These are phyloP conservation scores for Tolypocladium nubicola DNA, from an alignment of 2,329 filamentous ascomycete genomes.

Conservation along the genomic window DNA sequence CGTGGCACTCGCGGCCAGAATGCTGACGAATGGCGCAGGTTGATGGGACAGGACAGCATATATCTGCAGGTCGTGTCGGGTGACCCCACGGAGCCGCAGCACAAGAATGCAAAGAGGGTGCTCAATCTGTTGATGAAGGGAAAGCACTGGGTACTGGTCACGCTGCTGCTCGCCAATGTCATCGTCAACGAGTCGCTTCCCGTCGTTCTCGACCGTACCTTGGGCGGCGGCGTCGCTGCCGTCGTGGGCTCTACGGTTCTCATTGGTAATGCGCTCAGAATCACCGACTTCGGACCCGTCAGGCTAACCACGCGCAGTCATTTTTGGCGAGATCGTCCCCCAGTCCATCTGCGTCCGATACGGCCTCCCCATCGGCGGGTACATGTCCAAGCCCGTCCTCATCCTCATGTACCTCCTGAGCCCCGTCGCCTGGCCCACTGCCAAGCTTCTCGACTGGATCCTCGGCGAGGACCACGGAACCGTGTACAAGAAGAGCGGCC, in stretches of 20 bases:
- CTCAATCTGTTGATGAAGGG: constrained; percentile 71
- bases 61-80: constrained; percentile 91
- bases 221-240: constrained; percentile 90
- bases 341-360: constrained; percentile 96
- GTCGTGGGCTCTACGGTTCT: constrained; percentile 87
- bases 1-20: background rate
- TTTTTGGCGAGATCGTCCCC: constrained; percentile 93
- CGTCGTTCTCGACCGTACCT: constrained; percentile 85
- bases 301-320: constrained; percentile 48
- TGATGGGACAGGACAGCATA: constrained; percentile 78
- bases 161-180: constrained; percentile 86
- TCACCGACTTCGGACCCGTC: background rate
- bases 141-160: constrained; percentile 98
- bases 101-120: constrained; percentile 74
- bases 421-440: constrained; percentile 86
- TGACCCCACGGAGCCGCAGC: constrained; percentile 76
- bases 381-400: constrained; percentile 82
- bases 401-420: constrained; percentile 85
- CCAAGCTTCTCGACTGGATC: constrained; percentile 87
- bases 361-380: constrained; percentile 87
- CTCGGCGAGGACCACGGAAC: constrained; percentile 93
- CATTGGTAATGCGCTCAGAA: constrained; percentile 56
- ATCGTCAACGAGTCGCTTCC: constrained; percentile 96
- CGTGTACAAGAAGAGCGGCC: constrained; percentile 92
- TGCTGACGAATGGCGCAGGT: constrained; percentile 18